phyloP scores from a whole-genome alignment of 257 asterid genomes.

The Capsicum pubescens region DNA sequence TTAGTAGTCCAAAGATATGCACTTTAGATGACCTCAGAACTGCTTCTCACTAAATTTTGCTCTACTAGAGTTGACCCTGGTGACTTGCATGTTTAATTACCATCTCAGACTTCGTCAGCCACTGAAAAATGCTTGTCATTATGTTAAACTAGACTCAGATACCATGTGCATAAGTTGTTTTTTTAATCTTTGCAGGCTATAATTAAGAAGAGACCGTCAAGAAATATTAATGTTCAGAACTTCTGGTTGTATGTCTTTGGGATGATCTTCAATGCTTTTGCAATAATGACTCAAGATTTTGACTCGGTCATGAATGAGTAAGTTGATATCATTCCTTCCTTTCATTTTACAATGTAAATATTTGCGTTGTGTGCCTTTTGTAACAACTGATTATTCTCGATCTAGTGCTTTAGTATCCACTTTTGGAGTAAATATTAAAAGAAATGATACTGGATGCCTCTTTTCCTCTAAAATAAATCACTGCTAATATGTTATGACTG shows the following conservation, averaged over 20 bases:
- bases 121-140: neutral
- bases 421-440: conserved; percentile 22
- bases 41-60: neutral
- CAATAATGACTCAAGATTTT: conserved; percentile 90
- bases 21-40: conserved; percentile 4
- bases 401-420: neutral
- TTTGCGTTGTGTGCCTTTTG: neutral
- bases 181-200: conserved; percentile 71
- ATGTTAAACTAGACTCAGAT: neutral
- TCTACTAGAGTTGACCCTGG: neutral
- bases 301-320: conserved; percentile 90
- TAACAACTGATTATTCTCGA: neutral
- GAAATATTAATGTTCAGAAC: conserved; percentile 98
- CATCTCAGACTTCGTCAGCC: neutral
- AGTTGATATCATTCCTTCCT: conserved; percentile 29
- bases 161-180: conserved; percentile 15
- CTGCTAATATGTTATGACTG: neutral
- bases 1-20: conserved; percentile 14
- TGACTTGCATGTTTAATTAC: neutral
- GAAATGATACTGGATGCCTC: neutral
- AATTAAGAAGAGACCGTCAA: conserved; percentile 88
- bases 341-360: conserved; percentile 17
- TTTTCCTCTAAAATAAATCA: neutral
- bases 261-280: conserved; percentile 89
- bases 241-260: conserved; percentile 99